Evolutionary conservation across 1,284 basidiomycete species (phyloP), one percentile per base, ranked within the genome.

Genomic region (Vanrija sp.): DNA sequence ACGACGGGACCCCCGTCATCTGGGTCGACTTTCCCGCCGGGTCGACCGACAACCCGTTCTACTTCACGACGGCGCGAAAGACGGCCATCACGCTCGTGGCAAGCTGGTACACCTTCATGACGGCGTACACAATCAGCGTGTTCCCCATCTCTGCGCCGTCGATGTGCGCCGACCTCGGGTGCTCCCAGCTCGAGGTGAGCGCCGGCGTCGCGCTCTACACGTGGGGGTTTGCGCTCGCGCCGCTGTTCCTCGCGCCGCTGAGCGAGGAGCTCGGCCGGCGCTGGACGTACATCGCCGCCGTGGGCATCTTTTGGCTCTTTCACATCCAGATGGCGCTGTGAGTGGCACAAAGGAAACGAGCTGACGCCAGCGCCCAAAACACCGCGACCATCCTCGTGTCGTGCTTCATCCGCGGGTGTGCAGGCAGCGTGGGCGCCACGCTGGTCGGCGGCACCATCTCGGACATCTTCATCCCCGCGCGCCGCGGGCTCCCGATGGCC

Each of bases 401-500:
- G 0, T 81, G 88, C 2, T 83, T 89, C 58, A 67, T 65, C 2
- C 81, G 83, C 46, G 88, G 88, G 1, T 82, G 80, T 0, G 84
- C 85, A 57, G 87, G 86, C 0, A 70, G 67, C 1, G 75, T 84
- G 0, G 85, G 85, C 3, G 79, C 85, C 0, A 88, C 87, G 0
- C 84, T 91, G 79, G 88, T 89, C 3, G 87, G 87, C 15, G 88
- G 88, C 1, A 87, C 85, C 0, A 81, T 91, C 38, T 83, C 86
- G 12, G 87, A 88, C 67, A 83, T 89, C 28, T 89, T 54, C 34
- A 45, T 44, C 8, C 54, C 48, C 1, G 43, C 42, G 21, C 66
- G 67, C 16, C 70, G 72, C 14, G 72, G 87, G 0, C 62, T 86
- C 3, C 87, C 88, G 0, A 89, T 89, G 86, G 78, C 84, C 0